Percentiles rank a stretch among this genome's conserved stretches.
These are phyloP conservation scores for Chrysoporthe austroafricana DNA, from an alignment of 2,329 filamentous ascomycete genomes.

Conservation along the genomic window DNA sequence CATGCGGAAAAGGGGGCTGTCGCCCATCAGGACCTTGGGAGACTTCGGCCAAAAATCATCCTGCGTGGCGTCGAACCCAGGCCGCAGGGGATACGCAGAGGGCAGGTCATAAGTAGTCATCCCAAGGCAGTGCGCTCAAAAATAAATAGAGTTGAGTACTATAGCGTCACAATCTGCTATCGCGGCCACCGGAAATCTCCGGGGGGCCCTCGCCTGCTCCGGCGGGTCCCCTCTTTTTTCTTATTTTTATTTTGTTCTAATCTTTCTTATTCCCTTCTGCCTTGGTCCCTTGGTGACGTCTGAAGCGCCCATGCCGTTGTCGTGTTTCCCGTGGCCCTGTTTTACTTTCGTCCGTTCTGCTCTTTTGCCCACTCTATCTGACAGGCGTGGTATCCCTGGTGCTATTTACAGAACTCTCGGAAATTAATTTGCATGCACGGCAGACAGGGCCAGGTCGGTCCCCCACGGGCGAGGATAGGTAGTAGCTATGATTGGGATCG, in stretches of 20 bases:
- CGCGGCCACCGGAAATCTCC: not conserved
- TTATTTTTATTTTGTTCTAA: not conserved
- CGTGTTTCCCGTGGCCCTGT: not conserved
- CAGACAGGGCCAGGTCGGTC: not conserved
- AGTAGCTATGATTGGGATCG: not conserved
- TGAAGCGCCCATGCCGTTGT: slow-evolving; percentile 1
- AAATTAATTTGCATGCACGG: slow-evolving; percentile 10
- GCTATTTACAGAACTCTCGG: slow-evolving; percentile 6
- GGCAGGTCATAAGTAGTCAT: not conserved
- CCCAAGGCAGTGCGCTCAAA: not conserved
- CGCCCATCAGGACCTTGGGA: not conserved
- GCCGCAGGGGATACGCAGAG: not conserved
- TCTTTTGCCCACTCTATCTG: not conserved
- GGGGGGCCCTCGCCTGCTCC: not conserved
- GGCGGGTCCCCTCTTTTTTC: not conserved
- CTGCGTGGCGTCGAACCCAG: not conserved
- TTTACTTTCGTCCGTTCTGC: not conserved
- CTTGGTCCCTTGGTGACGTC: not conserved
- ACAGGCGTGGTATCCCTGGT: not conserved
- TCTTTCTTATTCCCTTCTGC: not conserved
- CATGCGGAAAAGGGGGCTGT: slow-evolving; percentile 2
- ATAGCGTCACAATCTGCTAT: not conserved
- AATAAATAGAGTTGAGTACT: not conserved
- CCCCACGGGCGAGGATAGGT: not conserved
- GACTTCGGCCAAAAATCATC: not conserved